Evolutionary conservation across 2,329 filamentous ascomycete species (phyloP), one percentile per base, ranked within the genome.

Genomic region (Aspergillus sp.): DNA sequence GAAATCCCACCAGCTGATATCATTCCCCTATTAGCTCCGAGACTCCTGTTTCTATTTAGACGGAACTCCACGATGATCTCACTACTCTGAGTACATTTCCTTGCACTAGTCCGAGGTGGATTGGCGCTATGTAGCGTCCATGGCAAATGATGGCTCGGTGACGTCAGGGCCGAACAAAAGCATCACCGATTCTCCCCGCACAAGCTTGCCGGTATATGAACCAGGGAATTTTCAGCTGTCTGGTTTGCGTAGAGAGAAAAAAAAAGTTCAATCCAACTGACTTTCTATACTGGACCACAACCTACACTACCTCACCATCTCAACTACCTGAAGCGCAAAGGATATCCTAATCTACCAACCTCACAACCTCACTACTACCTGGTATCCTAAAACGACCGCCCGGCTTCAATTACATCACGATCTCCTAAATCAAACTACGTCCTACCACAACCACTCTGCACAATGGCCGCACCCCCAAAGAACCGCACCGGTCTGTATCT

Each of bases 401-500:
- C 6, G n/a, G n/a, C 24, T 27, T 46, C 44, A 46, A 46, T n/a
- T 37, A 37, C 34, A 37, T 37, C 34, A 37, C 34, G 12, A 37
- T 37, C 34, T 20, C 13, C n/a, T 48, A 8, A 48, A 7, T 11
- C 24, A 11, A 34, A 8, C 30, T 34, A 19, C 17, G 8, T n/a
- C 3, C 17, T 15, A 37, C 24, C 30, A 37, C 27, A 17, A 45
- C 42, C 15, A 34, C 13, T 30, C 27, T 30, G 11, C 30, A 54
- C 30, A 22, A 54, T 54, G 51, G 51, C 51, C 22, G 42, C 42
- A 3, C 19, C 51, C 42, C 34, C 37, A 19, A 74, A 74, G 61
- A 73, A 62, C 60, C 70, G 73, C 56, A 66, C 70, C 37, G 66
- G 68, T 17, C 56, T 76, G 40, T 75, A 72, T 66, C 64, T 79